Conservation (phyloP, 1,139 yeast genomes). For the Saccharomycopsis hybrid region DNA sequence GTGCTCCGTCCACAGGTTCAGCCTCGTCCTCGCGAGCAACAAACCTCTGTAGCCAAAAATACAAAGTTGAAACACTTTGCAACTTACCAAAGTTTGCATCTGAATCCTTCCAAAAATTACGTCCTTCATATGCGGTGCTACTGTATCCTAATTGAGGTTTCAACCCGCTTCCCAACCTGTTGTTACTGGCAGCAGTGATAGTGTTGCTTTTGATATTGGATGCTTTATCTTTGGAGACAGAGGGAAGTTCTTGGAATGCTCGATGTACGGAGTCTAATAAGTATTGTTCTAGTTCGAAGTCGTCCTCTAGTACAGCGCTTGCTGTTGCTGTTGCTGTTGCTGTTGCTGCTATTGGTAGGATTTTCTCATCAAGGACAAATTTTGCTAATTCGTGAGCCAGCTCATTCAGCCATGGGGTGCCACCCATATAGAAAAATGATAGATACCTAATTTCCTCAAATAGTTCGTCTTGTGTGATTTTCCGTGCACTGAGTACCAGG, state of each 20-base stretch:
- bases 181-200: too few relatives aligned
- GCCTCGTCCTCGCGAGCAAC: constrained; percentile 2
- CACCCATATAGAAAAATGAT: constrained; percentile 9
- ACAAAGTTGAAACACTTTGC: constrained; percentile 6
- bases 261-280: neutral
- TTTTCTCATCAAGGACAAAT: neutral
- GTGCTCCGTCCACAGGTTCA: too few relatives aligned
- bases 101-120: neutral
- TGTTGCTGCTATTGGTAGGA: too few relatives aligned
- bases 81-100: neutral
- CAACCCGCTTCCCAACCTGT: too few relatives aligned
- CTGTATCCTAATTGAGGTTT: constrained; percentile 13
- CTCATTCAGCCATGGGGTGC: constrained; percentile 9
- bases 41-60: constrained; percentile 4
- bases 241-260: neutral
- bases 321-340: too few relatives aligned
- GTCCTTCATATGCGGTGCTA: neutral
- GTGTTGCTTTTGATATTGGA: too few relatives aligned
- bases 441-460: neutral
- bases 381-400: neutral
- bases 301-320: too few relatives aligned
- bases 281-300: neutral
- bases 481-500: too few relatives aligned
- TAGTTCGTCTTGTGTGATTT: too few relatives aligned
- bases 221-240: too few relatives aligned